Evolutionary conservation across 1,284 basidiomycete species (phyloP).

Genomic region (Rhodotorula sp.): DNA sequence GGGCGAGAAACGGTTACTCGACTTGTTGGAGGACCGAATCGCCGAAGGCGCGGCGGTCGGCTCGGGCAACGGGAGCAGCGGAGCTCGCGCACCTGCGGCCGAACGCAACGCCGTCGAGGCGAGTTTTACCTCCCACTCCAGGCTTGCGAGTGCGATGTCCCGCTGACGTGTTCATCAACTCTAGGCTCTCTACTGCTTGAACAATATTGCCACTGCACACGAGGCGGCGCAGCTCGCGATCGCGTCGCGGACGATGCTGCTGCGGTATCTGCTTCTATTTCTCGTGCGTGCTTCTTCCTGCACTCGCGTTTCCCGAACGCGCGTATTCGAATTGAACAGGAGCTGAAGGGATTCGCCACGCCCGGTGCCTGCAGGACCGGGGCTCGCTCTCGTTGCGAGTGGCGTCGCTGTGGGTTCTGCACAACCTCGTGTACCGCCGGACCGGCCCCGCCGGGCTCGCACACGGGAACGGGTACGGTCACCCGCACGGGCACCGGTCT

Average conservation of each 20-base stretch:
- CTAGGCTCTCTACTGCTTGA: constrained; percentile 39
- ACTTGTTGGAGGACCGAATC: constrained; percentile 26
- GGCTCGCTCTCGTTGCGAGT: constrained; percentile 26
- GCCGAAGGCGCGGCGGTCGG: not conserved
- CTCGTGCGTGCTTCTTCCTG: constrained; percentile 29
- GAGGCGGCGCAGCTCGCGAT: constrained; percentile 35
- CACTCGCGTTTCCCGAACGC: too few relatives aligned
- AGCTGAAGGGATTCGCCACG: not conserved
- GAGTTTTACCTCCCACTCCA: too few relatives aligned
- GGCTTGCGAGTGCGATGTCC: too few relatives aligned
- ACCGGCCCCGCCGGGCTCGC: not conserved
- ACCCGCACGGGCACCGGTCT: not conserved
- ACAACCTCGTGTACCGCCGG: constrained; percentile 39
- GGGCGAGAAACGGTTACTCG: constrained; percentile 39
- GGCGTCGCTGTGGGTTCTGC: constrained; percentile 40
- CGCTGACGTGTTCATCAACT: not conserved
- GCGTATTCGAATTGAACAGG: too few relatives aligned
- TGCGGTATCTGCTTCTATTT: constrained; percentile 29
- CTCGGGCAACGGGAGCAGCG: not conserved
- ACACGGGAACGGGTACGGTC: not conserved
- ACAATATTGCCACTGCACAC: constrained; percentile 40
- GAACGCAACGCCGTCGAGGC: not conserved
- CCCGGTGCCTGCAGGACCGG: constrained; percentile 8
- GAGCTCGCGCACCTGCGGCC: constrained; percentile 26
- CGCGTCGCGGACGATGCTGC: constrained; percentile 27